Percentiles rank a stretch among this genome's conserved stretches.
Evolutionary conservation across 352 stramenopile genomes (phyloP).

Genomic region (Hyaloperonospora arabidopsidis): DNA sequence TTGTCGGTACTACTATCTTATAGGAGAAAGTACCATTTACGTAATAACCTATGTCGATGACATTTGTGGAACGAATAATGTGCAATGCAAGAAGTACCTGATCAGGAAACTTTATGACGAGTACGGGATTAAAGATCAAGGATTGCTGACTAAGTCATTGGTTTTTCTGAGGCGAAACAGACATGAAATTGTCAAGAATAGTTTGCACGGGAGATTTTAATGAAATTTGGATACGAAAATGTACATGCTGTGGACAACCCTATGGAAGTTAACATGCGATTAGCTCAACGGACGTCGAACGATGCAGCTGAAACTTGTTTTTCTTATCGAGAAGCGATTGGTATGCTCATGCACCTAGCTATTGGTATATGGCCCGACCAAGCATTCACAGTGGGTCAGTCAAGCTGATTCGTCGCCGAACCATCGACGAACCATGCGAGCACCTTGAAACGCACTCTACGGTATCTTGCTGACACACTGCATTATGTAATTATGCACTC

Average conservation of each 20-base stretch:
- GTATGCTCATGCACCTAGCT: slow-evolving; percentile 24
- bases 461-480: slow-evolving; percentile 4
- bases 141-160: background rate
- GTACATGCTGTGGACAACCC: slow-evolving; percentile 4
- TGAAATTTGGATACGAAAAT: background rate
- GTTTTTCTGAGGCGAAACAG: background rate
- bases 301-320: slow-evolving; percentile 1
- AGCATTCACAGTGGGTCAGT: slow-evolving; percentile 17
- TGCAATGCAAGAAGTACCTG: background rate
- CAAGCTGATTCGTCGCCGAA: slow-evolving; percentile 17
- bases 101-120: background rate
- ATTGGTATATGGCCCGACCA: slow-evolving; percentile 22
- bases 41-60: background rate
- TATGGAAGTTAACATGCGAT: slow-evolving; percentile 11
- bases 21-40: slow-evolving; percentile 1
- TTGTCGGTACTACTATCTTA: slow-evolving; percentile 5
- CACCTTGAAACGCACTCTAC: slow-evolving; percentile 1
- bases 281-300: background rate
- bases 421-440: slow-evolving; percentile 10
- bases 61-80: background rate
- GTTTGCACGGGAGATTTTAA: background rate
- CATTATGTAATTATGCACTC: background rate
- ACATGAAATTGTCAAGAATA: background rate
- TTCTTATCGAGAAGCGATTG: slow-evolving; percentile 14
- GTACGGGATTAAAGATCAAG: background rate